Evolutionary conservation across 371 early-diverging fungal genomes (phyloP).

Genomic region (Nematocida sp.): DNA sequence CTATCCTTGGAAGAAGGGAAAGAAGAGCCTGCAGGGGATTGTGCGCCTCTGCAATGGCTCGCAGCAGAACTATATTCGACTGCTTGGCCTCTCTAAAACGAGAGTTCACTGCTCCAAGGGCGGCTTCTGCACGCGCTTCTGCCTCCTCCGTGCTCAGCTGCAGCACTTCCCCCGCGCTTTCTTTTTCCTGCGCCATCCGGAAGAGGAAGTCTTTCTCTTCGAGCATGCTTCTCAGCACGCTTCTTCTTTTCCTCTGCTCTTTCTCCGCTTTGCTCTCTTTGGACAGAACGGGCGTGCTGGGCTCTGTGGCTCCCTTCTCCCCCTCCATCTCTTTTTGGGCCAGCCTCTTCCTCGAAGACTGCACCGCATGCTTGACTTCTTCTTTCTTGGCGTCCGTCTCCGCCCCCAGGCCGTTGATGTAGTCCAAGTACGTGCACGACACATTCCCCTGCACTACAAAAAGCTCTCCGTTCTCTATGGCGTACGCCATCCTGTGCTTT

Average conservation of each 20-base stretch:
- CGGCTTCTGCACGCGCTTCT: background rate
- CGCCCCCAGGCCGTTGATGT: constrained; percentile 23
- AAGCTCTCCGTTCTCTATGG: background rate
- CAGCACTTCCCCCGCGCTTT: background rate
- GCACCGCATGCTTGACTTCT: too few relatives aligned
- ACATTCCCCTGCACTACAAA: background rate
- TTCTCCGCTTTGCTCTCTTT: background rate
- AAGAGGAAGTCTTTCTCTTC: constrained; percentile 36
- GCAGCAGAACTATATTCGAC: constrained; percentile 1
- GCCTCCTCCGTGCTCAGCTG: background rate
- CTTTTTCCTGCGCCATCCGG: background rate
- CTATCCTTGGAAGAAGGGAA: background rate
- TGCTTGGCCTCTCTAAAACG: constrained; percentile 32
- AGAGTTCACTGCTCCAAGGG: constrained; percentile 11
- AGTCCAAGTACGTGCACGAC: constrained; percentile 11
- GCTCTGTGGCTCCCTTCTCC: too few relatives aligned
- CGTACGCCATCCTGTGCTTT: constrained; percentile 12
- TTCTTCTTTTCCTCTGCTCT: background rate
- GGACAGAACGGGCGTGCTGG: too few relatives aligned
- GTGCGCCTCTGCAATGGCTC: background rate
- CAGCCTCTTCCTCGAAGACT: too few relatives aligned
- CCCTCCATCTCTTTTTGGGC: too few relatives aligned
- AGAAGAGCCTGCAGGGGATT: background rate
- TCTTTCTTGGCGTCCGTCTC: too few relatives aligned
- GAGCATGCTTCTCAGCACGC: background rate